A percentile compares a stretch with the other conserved stretches of the same genome.
Conservation (phyloP, 2,329 filamentous ascomycete species). For the Paecilomyces sp. region DNA sequence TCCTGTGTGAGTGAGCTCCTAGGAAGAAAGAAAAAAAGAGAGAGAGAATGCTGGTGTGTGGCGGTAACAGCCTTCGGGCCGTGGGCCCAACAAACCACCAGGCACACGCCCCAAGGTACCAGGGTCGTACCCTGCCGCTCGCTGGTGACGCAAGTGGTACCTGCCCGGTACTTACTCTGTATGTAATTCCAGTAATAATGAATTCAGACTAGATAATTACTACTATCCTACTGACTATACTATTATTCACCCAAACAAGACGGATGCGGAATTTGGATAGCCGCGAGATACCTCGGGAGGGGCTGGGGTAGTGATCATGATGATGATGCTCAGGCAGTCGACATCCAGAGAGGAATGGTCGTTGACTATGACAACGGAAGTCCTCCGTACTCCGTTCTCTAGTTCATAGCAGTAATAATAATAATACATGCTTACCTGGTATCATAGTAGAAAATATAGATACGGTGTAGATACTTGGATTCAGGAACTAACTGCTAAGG, state of each 20-base stretch:
- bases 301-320: background rate
- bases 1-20: too few relatives aligned
- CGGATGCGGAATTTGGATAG: slow-evolving; percentile 5
- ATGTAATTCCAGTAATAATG: too few relatives aligned
- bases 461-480: too few relatives aligned
- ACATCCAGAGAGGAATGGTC: background rate
- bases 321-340: background rate
- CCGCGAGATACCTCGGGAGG: too few relatives aligned
- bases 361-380: background rate
- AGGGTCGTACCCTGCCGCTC: slow-evolving; percentile 12
- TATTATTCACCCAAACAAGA: background rate
- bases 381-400: too few relatives aligned
- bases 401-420: too few relatives aligned
- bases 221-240: background rate
- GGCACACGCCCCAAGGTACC: slow-evolving; percentile 6
- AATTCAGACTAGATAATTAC: background rate
- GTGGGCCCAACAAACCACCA: slow-evolving; percentile 12
- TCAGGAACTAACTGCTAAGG: too few relatives aligned
- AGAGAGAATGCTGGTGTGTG: background rate
- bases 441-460: too few relatives aligned
- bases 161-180: slow-evolving; percentile 8
- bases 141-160: slow-evolving; percentile 12
- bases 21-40: too few relatives aligned
- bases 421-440: too few relatives aligned
- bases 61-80: background rate